Base-by-base conservation (phyloP, 371 early-diverging fungal species). In the Mortierella sp. region DNA sequence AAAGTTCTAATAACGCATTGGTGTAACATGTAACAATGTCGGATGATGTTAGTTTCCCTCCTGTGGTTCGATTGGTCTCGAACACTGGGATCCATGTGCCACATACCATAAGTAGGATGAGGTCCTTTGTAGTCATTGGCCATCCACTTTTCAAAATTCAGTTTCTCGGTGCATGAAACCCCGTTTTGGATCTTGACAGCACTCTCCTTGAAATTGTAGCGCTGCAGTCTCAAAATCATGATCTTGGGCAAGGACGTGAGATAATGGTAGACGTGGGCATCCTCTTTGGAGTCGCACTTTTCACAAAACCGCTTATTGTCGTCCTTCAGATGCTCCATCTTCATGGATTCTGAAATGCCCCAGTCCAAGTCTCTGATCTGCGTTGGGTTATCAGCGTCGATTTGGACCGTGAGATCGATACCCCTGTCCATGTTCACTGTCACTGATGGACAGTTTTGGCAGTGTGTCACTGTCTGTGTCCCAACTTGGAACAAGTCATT, bases 221-320 rank as follows among this genome's bases (percentile, higher is more conserved):
- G 63, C 40, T 74, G 74, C 1, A 74, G 60, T 31, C 74, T 55
- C 34, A 74, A 50, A n/a, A 74, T 63, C 63, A 74, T 52, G 24
- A 74, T 34, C 49, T 67, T 63, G 19, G 74, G 74, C 27, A 74
- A 29, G 22, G 64, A 67, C 12, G 56, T 67, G 28, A 74, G 55
- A 39, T 45, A 67, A 27, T 67, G 67, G 43, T 55, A 59, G 2
- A 74, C 60, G 27, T 56, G 60, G 3, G 74, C 74, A 24, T 74
- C 63, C 37, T 57, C 64, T 27, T 74, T 74, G 29, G 63, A 43
- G 21, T 58, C 59, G 44, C 74, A 74, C 25, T 50, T 49, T 24
- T 74, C 74, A 24, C 74, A 74, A 49, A 63, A 74, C 37, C 68
- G 48, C n/a, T 63, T 63, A 29, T 74, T 74, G 40, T 74, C 74